Conservation (phyloP, 495 filamentous ascomycete species). For the Annulohypoxylon nitens region DNA sequence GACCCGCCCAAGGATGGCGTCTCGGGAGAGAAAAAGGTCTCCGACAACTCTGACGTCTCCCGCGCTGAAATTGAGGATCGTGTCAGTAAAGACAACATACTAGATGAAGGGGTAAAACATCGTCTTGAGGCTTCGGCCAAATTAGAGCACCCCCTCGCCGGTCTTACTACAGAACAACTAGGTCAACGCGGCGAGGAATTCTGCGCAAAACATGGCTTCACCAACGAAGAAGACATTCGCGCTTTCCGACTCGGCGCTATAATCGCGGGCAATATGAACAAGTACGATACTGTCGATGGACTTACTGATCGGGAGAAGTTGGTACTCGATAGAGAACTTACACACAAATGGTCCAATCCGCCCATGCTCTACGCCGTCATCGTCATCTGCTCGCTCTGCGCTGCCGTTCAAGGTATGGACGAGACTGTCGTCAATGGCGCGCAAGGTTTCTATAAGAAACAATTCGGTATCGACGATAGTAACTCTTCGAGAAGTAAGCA, state of each 20-base stretch:
- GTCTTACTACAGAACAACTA: slow-evolving; percentile 70
- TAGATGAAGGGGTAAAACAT: slow-evolving; percentile 42
- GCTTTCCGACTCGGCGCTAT: slow-evolving; percentile 81
- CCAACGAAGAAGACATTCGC: slow-evolving; percentile 72
- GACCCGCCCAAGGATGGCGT: slow-evolving; percentile 27
- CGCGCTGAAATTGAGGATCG: slow-evolving; percentile 42
- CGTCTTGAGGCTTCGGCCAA: slow-evolving; percentile 52
- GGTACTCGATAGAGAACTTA: slow-evolving; percentile 72
- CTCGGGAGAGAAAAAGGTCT: slow-evolving; percentile 40
- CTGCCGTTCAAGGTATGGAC: slow-evolving; percentile 73
- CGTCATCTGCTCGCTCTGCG: slow-evolving; percentile 64
- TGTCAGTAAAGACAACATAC: slow-evolving; percentile 25
- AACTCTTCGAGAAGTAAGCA: slow-evolving; percentile 50
- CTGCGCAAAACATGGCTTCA: slow-evolving; percentile 72
- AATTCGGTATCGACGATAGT: slow-evolving; percentile 75
- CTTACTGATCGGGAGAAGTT: slow-evolving; percentile 69
- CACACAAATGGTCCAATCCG: slow-evolving; percentile 80
- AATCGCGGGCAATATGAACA: slow-evolving; percentile 61
- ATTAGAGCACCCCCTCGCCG: slow-evolving; percentile 78
- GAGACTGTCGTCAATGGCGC: slow-evolving; percentile 86
- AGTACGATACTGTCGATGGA: slow-evolving; percentile 66
- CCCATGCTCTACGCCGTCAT: slow-evolving; percentile 75
- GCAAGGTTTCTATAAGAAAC: slow-evolving; percentile 73
- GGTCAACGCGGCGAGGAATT: slow-evolving; percentile 74
- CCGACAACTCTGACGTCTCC: slow-evolving; percentile 41